phyloP scores from a whole-genome alignment of 305 asterid species.

The Ilex paraguariensis region DNA sequence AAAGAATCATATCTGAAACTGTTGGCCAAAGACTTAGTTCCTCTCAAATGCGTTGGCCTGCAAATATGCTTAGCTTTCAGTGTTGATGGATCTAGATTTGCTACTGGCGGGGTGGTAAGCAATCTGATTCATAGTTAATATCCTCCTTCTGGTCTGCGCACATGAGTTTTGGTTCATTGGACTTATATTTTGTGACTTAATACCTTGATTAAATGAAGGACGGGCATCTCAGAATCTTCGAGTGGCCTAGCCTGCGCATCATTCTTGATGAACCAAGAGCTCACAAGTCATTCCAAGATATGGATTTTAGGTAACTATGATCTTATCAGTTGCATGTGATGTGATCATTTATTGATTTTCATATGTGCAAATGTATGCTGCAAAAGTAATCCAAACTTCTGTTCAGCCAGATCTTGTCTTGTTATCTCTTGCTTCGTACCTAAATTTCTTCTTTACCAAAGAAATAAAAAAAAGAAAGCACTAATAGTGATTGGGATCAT shows the following conservation, averaged over 20 bases:
- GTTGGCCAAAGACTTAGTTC: slow-evolving; percentile 50
- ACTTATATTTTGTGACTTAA: slow-evolving; percentile 5
- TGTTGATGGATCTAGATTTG: slow-evolving; percentile 82
- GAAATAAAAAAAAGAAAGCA: no score
- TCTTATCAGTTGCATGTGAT: slow-evolving; percentile 4
- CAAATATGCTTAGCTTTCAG: slow-evolving; percentile 87
- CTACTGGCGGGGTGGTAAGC: slow-evolving; percentile 88
- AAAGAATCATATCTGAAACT: slow-evolving; percentile 51
- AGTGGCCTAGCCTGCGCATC: slow-evolving; percentile 76
- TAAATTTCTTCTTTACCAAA: no score
- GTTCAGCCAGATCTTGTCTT: no score
- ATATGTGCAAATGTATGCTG: no score
- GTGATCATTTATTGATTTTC: not conserved
- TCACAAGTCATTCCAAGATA: slow-evolving; percentile 91
- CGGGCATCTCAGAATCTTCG: slow-evolving; percentile 82
- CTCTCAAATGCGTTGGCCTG: slow-evolving; percentile 58
- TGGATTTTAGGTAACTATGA: slow-evolving; percentile 76
- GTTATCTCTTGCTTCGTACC: no score
- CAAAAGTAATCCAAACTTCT: no score
- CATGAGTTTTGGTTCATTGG: slow-evolving; percentile 10
- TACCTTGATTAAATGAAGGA: slow-evolving; percentile 50
- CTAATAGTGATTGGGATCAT: no score
- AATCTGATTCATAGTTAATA: slow-evolving; percentile 13
- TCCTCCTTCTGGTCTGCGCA: slow-evolving; percentile 1
- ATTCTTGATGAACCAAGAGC: slow-evolving; percentile 84